These are phyloP conservation scores for Yamagishiella unicocca DNA, from an alignment of 139 green algal species.

Conservation along the genomic window DNA sequence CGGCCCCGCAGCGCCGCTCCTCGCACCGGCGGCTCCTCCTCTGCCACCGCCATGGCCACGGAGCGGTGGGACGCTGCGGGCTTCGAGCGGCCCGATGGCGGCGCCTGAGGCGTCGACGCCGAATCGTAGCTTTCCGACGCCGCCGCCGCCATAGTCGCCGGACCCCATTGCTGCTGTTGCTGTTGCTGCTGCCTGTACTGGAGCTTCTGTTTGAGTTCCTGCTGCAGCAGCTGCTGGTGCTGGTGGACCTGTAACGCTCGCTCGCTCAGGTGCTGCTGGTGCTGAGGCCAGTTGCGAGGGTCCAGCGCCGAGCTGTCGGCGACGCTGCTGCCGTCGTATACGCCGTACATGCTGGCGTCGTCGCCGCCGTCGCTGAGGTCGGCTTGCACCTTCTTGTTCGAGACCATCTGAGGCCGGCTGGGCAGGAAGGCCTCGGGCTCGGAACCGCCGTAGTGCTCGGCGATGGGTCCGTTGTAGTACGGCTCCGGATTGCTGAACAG, in stretches of 20 bases:
- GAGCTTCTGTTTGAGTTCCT: not conserved
- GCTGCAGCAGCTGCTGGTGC: not conserved
- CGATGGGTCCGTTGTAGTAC: not conserved
- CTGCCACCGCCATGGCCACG: not conserved
- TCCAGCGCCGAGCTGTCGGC: not conserved
- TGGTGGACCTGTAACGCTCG: too few species aligned
- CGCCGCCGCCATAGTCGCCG: not conserved
- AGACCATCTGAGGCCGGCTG: not conserved
- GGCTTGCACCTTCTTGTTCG: conserved; percentile 14
- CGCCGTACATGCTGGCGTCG: not conserved
- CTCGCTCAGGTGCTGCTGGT: not conserved
- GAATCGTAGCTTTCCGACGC: too few species aligned
- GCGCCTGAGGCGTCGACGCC: too few species aligned
- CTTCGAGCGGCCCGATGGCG: too few species aligned
- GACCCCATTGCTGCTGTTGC: not conserved
- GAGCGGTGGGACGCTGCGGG: not conserved
- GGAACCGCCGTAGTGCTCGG: not conserved
- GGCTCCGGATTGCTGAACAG: not conserved
- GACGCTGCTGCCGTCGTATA: not conserved
- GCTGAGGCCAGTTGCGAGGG: not conserved
- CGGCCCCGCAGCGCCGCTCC: not conserved
- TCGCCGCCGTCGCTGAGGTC: not conserved
- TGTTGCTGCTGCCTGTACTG: too few species aligned
- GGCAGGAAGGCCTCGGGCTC: not conserved
- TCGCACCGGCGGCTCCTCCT: not conserved